These are phyloP conservation scores for Hysterium pulicare DNA, from an alignment of 2,329 filamentous ascomycete species.

Conservation along the genomic window DNA sequence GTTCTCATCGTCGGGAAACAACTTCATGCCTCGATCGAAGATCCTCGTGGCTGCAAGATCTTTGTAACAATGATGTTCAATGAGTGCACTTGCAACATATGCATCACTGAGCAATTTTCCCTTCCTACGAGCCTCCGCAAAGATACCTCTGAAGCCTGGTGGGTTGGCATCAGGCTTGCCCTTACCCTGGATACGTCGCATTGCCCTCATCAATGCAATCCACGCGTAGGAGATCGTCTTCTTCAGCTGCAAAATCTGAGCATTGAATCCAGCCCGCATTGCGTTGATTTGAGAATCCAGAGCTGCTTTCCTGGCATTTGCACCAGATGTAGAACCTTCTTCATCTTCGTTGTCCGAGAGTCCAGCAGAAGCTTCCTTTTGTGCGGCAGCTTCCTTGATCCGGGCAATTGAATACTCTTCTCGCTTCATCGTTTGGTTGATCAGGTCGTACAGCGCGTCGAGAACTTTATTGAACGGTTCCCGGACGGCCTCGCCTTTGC, in stretches of 20 bases:
- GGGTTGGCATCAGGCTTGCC: constrained; percentile 55
- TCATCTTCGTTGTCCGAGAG: constrained; percentile 51
- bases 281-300: constrained; percentile 55
- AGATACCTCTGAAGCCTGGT: constrained; percentile 78
- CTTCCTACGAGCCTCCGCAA: constrained; percentile 80
- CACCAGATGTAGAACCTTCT: constrained; percentile 44
- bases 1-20: constrained; percentile 89
- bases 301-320: constrained; percentile 49
- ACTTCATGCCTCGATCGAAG: constrained; percentile 86
- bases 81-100: constrained; percentile 86
- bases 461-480: constrained; percentile 81
- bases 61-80: constrained; percentile 95
- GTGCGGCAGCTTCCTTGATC: constrained; percentile 53
- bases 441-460: constrained; percentile 82
- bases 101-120: constrained; percentile 91
- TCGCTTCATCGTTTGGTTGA: constrained; percentile 65
- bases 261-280: constrained; percentile 63
- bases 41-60: constrained; percentile 91
- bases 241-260: constrained; percentile 72
- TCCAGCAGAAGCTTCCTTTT: constrained; percentile 42
- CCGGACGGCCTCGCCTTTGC: constrained; percentile 69
- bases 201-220: constrained; percentile 91
- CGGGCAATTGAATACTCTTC: constrained; percentile 60
- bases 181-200: constrained; percentile 88
- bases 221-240: constrained; percentile 88